Conservation (phyloP, 2,329 filamentous ascomycete genomes). For the Onygena corvina region DNA sequence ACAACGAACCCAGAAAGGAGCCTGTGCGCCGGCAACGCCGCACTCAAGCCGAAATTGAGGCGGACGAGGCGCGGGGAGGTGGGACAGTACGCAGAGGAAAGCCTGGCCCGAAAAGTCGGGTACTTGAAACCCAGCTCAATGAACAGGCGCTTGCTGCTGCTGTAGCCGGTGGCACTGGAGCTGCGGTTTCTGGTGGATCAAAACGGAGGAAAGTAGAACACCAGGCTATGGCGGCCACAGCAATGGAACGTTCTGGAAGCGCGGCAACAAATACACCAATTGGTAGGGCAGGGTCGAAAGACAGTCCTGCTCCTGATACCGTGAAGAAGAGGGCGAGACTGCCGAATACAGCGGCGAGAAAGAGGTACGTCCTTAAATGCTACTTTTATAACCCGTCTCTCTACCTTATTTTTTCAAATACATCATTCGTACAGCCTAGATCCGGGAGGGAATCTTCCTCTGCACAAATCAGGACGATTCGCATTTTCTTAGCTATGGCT, state of each 20-base stretch:
- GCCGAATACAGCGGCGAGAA: constrained; percentile 53
- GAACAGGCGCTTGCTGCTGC: neutral
- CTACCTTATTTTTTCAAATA: too few species aligned
- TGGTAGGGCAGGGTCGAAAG: constrained; percentile 41
- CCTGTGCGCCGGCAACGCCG: constrained; percentile 63
- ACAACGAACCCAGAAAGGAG: constrained; percentile 76
- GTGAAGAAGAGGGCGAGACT: constrained; percentile 62
- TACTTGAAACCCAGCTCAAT: constrained; percentile 9
- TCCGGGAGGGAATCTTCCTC: too few species aligned
- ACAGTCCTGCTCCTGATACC: constrained; percentile 54
- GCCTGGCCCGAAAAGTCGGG: constrained; percentile 40
- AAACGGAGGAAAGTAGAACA: constrained; percentile 80
- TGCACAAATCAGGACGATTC: too few species aligned
- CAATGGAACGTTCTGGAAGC: constrained; percentile 33
- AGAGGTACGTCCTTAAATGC: too few species aligned
- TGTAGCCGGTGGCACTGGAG: constrained; percentile 7
- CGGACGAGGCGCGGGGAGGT: constrained; percentile 50
- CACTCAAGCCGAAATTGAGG: constrained; percentile 66
- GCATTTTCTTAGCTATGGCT: too few species aligned
- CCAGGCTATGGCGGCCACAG: constrained; percentile 20
- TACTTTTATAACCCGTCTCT: too few species aligned
- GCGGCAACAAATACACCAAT: constrained; percentile 22
- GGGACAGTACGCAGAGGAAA: constrained; percentile 42
- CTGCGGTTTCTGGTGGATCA: constrained; percentile 35
- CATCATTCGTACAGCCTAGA: too few species aligned